These are phyloP conservation scores for Pseudocercospora fijiensis DNA, from an alignment of 2,329 filamentous ascomycete species.

Conservation along the genomic window DNA sequence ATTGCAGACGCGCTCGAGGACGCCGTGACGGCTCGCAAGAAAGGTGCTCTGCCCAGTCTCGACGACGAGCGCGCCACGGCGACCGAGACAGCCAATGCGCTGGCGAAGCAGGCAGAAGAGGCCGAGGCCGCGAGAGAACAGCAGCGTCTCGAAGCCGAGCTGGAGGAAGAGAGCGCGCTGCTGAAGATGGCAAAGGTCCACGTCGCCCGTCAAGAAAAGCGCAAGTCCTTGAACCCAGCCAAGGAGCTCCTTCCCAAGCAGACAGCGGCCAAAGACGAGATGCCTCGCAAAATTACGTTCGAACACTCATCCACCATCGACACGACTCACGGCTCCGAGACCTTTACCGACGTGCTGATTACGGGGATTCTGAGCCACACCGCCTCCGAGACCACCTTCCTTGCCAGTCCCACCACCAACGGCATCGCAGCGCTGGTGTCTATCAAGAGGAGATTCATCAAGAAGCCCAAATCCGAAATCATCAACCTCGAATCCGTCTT, in stretches of 20 bases:
- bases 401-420: slow-evolving; percentile 26
- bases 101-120: slow-evolving; percentile 50
- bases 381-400: slow-evolving; percentile 19
- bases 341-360: slow-evolving; percentile 31
- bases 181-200: slow-evolving; percentile 72
- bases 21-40: slow-evolving; percentile 73
- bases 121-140: slow-evolving; percentile 45
- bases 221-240: slow-evolving; percentile 51
- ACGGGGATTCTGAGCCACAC: slow-evolving; percentile 22
- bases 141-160: slow-evolving; percentile 39
- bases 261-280: slow-evolving; percentile 2
- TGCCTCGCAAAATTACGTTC: slow-evolving; percentile 30
- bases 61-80: slow-evolving; percentile 86
- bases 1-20: slow-evolving; percentile 76
- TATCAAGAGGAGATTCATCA: slow-evolving; percentile 29
- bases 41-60: slow-evolving; percentile 75
- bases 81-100: slow-evolving; percentile 66
- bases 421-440: slow-evolving; percentile 29
- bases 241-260: slow-evolving; percentile 8
- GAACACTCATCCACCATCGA: slow-evolving; percentile 31
- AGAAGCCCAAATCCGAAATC: slow-evolving; percentile 30
- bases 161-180: slow-evolving; percentile 67
- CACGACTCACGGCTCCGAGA: slow-evolving; percentile 23
- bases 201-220: slow-evolving; percentile 66
- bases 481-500: slow-evolving; percentile 47